Evolutionary conservation across 2,329 filamentous ascomycete species (phyloP).

Genomic region (Cephalotrichum gorgonifer): DNA sequence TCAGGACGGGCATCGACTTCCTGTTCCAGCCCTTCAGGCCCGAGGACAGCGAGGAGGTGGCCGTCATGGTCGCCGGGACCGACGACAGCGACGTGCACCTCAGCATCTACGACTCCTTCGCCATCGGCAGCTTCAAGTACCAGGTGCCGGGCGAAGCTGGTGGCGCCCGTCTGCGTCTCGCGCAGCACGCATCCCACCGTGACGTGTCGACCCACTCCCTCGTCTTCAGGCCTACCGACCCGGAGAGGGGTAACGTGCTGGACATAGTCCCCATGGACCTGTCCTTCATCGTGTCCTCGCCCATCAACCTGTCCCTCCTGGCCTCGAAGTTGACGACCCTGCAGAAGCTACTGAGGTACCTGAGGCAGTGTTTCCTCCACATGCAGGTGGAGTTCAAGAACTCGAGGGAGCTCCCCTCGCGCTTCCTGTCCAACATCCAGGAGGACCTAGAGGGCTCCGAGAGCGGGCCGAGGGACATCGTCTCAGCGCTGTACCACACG

Average conservation of each 20-base stretch:
- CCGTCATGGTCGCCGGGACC: constrained; percentile 67
- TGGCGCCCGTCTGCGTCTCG: constrained; percentile 21
- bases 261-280: constrained; percentile 70
- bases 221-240: constrained; percentile 34
- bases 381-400: constrained; percentile 77
- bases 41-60: constrained; percentile 62
- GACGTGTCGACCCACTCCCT: constrained; percentile 68
- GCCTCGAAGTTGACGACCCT: constrained; percentile 80
- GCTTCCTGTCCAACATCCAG: constrained; percentile 69
- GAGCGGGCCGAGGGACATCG: constrained; percentile 50
- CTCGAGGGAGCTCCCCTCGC: constrained; percentile 64
- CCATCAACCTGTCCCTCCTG: constrained; percentile 72
- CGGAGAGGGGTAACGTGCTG: constrained; percentile 26
- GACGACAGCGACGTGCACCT: constrained; percentile 63
- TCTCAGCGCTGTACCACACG: constrained; percentile 70
- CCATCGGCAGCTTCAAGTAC: constrained; percentile 57
- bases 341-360: constrained; percentile 77
- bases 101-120: constrained; percentile 77
- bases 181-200: constrained; percentile 61
- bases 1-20: constrained; percentile 57
- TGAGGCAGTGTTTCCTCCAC: constrained; percentile 69
- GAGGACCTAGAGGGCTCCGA: constrained; percentile 57
- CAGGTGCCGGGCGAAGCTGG: constrained; percentile 21
- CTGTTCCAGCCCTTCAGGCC: constrained; percentile 54
- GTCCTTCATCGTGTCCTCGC: constrained; percentile 69